phyloP scores from a whole-genome alignment of 2,329 filamentous ascomycete species.

The Fusarium equiseti region DNA sequence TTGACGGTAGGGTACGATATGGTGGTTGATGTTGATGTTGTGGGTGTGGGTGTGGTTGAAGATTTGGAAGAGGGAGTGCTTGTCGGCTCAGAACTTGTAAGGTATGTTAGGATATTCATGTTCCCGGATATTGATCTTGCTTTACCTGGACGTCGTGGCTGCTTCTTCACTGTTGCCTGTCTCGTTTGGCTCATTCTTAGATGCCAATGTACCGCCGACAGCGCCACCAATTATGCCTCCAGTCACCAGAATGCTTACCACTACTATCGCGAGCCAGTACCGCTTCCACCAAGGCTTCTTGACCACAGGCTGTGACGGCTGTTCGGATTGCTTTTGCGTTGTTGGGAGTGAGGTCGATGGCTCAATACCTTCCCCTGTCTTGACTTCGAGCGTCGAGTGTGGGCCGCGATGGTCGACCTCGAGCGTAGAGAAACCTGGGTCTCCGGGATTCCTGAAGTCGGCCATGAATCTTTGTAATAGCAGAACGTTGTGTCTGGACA shows the following conservation, averaged over 20 bases:
- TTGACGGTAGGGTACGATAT: not conserved
- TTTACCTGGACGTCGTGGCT: not conserved
- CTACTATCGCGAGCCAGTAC: not conserved
- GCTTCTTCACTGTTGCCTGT: not conserved
- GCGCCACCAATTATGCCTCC: not conserved
- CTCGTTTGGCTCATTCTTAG: not conserved
- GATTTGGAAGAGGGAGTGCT: not conserved
- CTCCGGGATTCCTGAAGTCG: no score
- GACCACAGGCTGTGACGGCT: rapidly evolving
- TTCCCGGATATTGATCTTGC: rapidly evolving
- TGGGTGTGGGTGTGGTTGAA: not conserved
- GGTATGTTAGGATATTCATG: not conserved
- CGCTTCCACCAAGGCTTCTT: not conserved
- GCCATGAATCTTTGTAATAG: no score
- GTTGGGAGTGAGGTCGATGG: not conserved
- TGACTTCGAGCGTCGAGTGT: not conserved
- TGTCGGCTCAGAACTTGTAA: not conserved
- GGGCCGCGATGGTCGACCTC: not conserved
- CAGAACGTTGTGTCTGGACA: rapidly evolving
- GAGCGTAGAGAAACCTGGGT: not conserved
- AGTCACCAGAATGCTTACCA: not conserved
- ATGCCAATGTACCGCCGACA: not conserved
- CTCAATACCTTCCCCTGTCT: no score
- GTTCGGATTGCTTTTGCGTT: not conserved
- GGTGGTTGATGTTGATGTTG: not conserved